Evolutionary conservation across 2,329 filamentous ascomycete species (phyloP).

Genomic region (Balansia obtecta): DNA sequence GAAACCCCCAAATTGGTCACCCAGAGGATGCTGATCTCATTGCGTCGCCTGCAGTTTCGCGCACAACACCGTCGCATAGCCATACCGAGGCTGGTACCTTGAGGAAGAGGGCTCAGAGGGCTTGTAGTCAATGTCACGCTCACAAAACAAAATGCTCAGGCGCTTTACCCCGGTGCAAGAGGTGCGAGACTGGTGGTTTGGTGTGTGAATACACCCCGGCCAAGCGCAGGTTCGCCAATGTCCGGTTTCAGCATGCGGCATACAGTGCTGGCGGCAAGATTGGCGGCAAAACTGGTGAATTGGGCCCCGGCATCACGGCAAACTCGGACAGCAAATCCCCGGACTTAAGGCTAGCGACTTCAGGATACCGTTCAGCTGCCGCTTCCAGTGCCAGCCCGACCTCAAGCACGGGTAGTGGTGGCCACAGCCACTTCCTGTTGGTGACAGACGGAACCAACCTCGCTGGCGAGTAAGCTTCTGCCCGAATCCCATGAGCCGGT

Average conservation of each 20-base stretch:
- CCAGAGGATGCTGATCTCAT: background rate
- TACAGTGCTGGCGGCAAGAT: background rate
- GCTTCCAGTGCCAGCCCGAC: constrained; percentile 12
- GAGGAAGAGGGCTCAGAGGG: constrained; percentile 28
- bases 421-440: constrained; percentile 10
- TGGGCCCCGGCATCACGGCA: background rate
- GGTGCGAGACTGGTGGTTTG: constrained; percentile 23
- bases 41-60: constrained; percentile 16
- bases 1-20: too few species aligned
- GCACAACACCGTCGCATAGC: constrained; percentile 27
- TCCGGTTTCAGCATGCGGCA: constrained; percentile 13
- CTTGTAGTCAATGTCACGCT: constrained; percentile 28
- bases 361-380: constrained; percentile 7
- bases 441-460: constrained; percentile 14
- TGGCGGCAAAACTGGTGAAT: background rate
- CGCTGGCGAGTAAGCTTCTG: constrained; percentile 17
- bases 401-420: constrained; percentile 6
- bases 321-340: background rate
- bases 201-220: constrained; percentile 27
- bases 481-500: background rate
- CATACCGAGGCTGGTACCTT: constrained; percentile 30
- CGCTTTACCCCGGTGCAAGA: constrained; percentile 25
- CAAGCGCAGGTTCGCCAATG: constrained; percentile 25
- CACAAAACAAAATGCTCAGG: constrained; percentile 33
- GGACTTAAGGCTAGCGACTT: constrained; percentile 4